phyloP scores from a whole-genome alignment of 2,329 filamentous ascomycete genomes.

The Teratosphaeria pseudoeucalypti region DNA sequence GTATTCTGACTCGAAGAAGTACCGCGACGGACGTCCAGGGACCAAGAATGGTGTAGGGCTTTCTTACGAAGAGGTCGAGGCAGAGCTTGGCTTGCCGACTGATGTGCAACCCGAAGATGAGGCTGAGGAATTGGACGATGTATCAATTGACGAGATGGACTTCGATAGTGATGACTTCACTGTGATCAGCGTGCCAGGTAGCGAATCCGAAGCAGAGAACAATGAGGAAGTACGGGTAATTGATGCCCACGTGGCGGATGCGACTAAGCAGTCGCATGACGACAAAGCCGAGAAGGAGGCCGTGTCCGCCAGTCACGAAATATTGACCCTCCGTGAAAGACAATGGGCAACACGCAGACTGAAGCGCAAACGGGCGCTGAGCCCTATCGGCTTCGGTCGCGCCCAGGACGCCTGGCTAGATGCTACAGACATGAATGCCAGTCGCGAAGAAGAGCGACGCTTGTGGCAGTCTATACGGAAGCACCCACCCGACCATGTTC shows the following conservation, averaged over 20 bases:
- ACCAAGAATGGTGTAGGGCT: constrained; percentile 18
- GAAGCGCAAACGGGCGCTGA: constrained; percentile 13
- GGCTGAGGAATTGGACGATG: constrained; percentile 2
- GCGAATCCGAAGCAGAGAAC: not conserved
- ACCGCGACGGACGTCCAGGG: constrained; percentile 15
- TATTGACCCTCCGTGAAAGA: not conserved
- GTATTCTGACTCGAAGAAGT: constrained; percentile 23
- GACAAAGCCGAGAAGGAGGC: not conserved
- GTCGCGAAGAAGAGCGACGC: constrained; percentile 34
- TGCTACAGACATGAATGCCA: constrained; percentile 36
- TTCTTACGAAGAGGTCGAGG: constrained; percentile 34
- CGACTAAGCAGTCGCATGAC: not conserved
- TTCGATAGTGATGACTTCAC: constrained; percentile 15
- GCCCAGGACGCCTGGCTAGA: constrained; percentile 37
- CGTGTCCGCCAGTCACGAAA: not conserved
- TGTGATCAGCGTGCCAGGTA: constrained; percentile 3
- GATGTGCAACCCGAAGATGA: not conserved
- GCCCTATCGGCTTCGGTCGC: constrained; percentile 7
- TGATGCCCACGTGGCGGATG: not conserved
- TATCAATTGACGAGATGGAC: constrained; percentile 35
- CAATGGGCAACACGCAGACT: not conserved
- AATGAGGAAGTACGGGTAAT: not conserved
- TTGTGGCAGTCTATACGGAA: constrained; percentile 36
- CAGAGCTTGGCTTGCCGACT: constrained; percentile 22
- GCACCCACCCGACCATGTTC: constrained; percentile 10